phyloP scores from a whole-genome alignment of 2,329 filamentous ascomycete species.

The Bipolaris gigantea region DNA sequence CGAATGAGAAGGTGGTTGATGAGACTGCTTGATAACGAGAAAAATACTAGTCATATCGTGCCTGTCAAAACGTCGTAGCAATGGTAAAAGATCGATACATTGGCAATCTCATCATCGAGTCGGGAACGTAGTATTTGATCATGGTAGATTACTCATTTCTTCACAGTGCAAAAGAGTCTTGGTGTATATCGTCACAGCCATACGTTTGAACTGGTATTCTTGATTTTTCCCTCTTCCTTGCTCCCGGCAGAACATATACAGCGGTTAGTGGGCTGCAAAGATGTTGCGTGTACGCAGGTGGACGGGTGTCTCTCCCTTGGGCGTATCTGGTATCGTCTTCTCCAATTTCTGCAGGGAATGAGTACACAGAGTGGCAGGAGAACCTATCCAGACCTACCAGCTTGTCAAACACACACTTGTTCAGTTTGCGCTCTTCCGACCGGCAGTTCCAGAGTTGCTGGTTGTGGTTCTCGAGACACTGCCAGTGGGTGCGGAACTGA shows the following conservation, averaged over 20 bases:
- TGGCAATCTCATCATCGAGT: background rate
- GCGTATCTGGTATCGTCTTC: conserved; percentile 56
- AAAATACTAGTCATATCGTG: no score
- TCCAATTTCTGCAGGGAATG: conserved; percentile 49
- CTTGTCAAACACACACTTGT: conserved; percentile 95
- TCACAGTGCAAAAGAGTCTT: conserved; percentile 20
- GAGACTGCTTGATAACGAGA: no score
- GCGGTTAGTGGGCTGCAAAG: conserved; percentile 38
- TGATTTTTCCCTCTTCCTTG: conserved; percentile 19
- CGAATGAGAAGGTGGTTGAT: no score
- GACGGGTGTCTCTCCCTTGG: conserved; percentile 53
- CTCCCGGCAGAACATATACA: conserved; percentile 36
- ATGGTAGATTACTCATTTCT: conserved; percentile 4
- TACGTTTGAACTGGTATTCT: conserved; percentile 15
- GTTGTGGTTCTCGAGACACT: conserved; percentile 96
- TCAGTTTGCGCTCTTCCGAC: conserved; percentile 82
- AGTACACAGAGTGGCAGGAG: background rate
- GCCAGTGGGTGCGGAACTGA: conserved; percentile 91
- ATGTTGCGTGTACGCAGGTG: conserved; percentile 54
- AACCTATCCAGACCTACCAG: conserved; percentile 67
- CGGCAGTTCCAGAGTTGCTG: conserved; percentile 97
- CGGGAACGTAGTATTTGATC: background rate
- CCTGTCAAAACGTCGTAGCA: conserved; percentile 1
- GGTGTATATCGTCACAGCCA: background rate
- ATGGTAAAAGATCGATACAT: background rate